These are phyloP conservation scores for Juncus inflexus DNA, from an alignment of 176 grass and related monocot genomes.

Conservation along the genomic window DNA sequence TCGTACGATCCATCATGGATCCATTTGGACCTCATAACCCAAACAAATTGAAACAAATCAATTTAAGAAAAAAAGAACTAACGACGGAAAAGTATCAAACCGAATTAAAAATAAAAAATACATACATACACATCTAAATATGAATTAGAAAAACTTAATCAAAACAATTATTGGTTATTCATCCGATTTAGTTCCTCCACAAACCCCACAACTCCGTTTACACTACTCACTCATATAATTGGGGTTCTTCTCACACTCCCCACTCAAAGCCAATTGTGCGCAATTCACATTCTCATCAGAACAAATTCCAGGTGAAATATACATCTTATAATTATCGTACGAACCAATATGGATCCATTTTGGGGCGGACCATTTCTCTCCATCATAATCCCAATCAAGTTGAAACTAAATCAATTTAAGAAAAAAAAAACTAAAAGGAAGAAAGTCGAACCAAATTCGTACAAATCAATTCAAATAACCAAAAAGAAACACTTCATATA, in stretches of 20 bases:
- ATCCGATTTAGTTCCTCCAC: neutral
- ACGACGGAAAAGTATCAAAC: too few relatives aligned
- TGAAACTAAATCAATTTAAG: too few relatives aligned
- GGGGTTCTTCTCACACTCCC: constrained; percentile 32
- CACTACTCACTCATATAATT: constrained; percentile 10
- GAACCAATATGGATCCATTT: constrained; percentile 52
- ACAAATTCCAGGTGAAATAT: constrained; percentile 21
- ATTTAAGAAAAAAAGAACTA: too few relatives aligned
- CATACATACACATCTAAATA: too few relatives aligned
- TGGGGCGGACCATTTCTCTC: constrained; percentile 50
- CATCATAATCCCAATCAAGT: constrained; percentile 1
- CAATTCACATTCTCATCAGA: constrained; percentile 33
- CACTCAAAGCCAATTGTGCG: constrained; percentile 25
- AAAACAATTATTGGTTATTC: neutral
- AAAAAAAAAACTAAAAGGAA: too few relatives aligned
- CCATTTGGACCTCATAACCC: constrained; percentile 34
- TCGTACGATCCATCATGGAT: constrained; percentile 42
- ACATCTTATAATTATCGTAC: constrained; percentile 22
- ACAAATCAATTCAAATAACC: too few relatives aligned
- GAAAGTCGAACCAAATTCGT: too few relatives aligned
- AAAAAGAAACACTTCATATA: too few relatives aligned
- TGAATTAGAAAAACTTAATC: too few relatives aligned
- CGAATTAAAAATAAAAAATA: too few relatives aligned
- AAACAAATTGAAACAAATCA: too few relatives aligned
- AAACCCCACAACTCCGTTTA: constrained; percentile 13